phyloP scores from a whole-genome alignment of 2,329 filamentous ascomycete genomes.

The Cordyceps cicadae region DNA sequence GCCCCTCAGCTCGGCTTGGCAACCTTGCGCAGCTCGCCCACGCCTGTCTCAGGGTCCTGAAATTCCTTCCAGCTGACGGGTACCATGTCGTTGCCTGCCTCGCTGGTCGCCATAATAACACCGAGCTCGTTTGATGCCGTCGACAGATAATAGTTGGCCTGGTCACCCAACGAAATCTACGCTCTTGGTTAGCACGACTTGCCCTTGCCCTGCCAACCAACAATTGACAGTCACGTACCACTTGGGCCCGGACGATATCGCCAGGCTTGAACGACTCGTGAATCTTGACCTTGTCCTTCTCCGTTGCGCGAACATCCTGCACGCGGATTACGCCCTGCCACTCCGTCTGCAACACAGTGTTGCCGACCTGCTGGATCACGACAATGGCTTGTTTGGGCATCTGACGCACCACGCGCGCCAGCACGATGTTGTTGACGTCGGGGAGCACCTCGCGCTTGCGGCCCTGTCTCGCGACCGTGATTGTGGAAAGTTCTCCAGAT shows the following conservation, averaged over 20 bases:
- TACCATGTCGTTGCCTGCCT: conserved; percentile 82
- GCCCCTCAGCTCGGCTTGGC: conserved; percentile 72
- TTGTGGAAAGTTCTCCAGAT: conserved; percentile 38
- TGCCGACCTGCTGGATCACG: conserved; percentile 74
- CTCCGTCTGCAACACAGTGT: conserved; percentile 63
- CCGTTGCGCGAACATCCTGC: conserved; percentile 88
- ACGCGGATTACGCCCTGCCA: conserved; percentile 79
- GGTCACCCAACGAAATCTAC: conserved; percentile 82
- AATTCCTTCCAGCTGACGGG: conserved; percentile 96
- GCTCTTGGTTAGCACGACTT: neutral
- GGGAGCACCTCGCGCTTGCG: conserved; percentile 66
- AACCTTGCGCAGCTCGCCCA: conserved; percentile 77
- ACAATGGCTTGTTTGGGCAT: conserved; percentile 78
- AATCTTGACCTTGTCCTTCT: conserved; percentile 90
- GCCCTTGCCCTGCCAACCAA: neutral
- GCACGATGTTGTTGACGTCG: conserved; percentile 68
- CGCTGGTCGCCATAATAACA: conserved; percentile 86
- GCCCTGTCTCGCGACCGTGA: conserved; percentile 46
- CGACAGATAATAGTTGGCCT: conserved; percentile 89
- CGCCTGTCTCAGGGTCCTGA: conserved; percentile 69
- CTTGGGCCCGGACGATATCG: conserved; percentile 79
- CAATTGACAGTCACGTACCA: conserved; percentile 47
- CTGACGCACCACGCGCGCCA: conserved; percentile 79
- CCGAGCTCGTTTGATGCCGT: conserved; percentile 88
- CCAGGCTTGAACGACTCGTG: conserved; percentile 87